Evolutionary conservation across 2,329 filamentous ascomycete genomes (phyloP).

Genomic region (Pyrenochaeta sp.): DNA sequence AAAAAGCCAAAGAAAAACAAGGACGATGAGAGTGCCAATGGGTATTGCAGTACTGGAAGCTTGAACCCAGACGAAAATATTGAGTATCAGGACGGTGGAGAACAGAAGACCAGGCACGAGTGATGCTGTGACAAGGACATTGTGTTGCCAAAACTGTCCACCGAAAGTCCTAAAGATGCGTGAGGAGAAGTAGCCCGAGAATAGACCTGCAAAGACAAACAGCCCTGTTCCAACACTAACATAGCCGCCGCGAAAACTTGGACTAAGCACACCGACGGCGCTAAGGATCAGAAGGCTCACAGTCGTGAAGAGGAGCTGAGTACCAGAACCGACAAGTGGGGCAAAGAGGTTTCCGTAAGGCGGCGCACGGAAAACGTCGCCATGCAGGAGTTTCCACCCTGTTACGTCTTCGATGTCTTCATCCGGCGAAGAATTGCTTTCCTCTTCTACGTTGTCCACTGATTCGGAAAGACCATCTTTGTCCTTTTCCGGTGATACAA

Average conservation of each 20-base stretch:
- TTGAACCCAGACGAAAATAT: conserved; percentile 90
- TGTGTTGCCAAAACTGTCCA: conserved; percentile 76
- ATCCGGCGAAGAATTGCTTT: conserved; percentile 31
- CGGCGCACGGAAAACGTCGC: conserved; percentile 85
- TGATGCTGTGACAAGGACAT: conserved; percentile 75
- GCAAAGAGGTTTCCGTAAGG: conserved; percentile 75
- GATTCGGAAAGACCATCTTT: too few relatives aligned
- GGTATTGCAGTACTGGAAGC: conserved; percentile 88
- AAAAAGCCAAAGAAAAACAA: conserved; percentile 81
- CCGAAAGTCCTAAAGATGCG: conserved; percentile 85
- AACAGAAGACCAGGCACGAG: conserved; percentile 84
- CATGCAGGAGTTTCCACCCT: conserved; percentile 88
- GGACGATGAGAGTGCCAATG: conserved; percentile 77
- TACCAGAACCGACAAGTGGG: conserved; percentile 83
- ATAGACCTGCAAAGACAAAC: conserved; percentile 82
- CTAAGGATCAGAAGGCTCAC: conserved; percentile 75
- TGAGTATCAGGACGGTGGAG: conserved; percentile 77
- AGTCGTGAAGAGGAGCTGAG: conserved; percentile 85
- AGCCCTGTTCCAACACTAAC: conserved; percentile 83
- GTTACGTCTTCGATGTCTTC: conserved; percentile 80
- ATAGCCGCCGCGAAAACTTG: conserved; percentile 89
- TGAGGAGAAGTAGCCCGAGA: conserved; percentile 88
- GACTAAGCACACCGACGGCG: conserved; percentile 80
- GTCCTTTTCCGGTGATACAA: too few relatives aligned
- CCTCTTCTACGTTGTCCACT: too few relatives aligned